Evolutionary conservation across 495 filamentous ascomycete genomes (phyloP), one percentile per base, ranked within the genome.

Genomic region (Tuber aestivum): DNA sequence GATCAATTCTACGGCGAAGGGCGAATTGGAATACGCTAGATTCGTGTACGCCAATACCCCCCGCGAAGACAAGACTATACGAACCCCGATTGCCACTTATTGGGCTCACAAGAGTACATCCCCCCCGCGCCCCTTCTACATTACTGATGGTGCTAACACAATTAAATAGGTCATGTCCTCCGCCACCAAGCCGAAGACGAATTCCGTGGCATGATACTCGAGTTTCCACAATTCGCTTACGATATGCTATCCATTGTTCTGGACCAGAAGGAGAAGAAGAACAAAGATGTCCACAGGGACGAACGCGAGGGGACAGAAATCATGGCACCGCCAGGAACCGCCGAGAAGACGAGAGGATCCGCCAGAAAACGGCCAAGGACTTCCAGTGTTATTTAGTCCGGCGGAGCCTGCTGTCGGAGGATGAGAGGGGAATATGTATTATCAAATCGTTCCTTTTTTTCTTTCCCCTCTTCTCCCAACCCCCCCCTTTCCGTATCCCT

Each of bases 221-320:
- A 97, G 83, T 94, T 91, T 78, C 95, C 94, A 23, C 90, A 95
- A 80, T 97, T 98, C 77, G 90, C 90, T 45, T 97, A 92, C 84
- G 95, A 98, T 84, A 92, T 98, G n/a, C 87, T 97, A 38, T 88
- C 84, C 35, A 83, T 92, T 69, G 88, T 91, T 48, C 85, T 92
- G 44, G 91, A 92, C 82, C 85, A 86, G 78, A 89, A 89, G 83
- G 90, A 92, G 83, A 91, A 90, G 83, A 65, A 20, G 56, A 65
- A 7, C n/a, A 65, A 65, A 32, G 56, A 65, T 12, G 77, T 84
- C 40, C 83, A 79, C 77, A 82, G 83, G 75, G 77, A 74, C 65
- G 82, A 84, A 74, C 81, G 77, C 38, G 80, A 72, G 72, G 84
- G 76, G 73, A 83, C 79, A 65, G 76, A 75, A 38, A 68, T 81